Conservation (phyloP, 257 asterid species). For the Misopates orontium region DNA sequence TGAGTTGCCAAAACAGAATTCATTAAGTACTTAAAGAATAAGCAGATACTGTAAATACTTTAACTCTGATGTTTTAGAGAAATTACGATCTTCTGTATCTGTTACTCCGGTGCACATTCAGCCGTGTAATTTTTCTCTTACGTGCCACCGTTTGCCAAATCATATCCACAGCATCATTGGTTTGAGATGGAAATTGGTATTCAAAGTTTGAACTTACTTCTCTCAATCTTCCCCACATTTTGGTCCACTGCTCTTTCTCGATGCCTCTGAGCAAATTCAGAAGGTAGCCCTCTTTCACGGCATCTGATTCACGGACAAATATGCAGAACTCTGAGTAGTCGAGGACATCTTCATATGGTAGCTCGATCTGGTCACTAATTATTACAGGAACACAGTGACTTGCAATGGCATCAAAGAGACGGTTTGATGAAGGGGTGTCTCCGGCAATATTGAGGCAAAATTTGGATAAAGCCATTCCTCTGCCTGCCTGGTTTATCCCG, state of each 20-base stretch:
- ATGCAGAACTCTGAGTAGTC: conserved; percentile 75
- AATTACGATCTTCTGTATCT: conserved; percentile 51
- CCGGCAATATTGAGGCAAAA: conserved; percentile 86
- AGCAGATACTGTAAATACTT: background rate
- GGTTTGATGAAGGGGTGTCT: conserved; percentile 90
- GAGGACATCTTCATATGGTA: conserved; percentile 73
- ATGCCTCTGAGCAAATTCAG: conserved; percentile 65
- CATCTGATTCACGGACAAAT: conserved; percentile 57
- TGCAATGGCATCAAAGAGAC: conserved; percentile 84
- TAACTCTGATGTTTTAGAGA: conserved; percentile 12
- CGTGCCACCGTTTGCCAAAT: conserved; percentile 75
- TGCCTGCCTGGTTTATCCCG: conserved; percentile 56
- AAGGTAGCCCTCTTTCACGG: conserved; percentile 64
- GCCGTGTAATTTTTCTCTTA: conserved; percentile 41
- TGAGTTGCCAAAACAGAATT: background rate
- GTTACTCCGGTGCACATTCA: conserved; percentile 53
- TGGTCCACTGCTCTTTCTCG: conserved; percentile 51
- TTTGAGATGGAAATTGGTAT: conserved; percentile 64
- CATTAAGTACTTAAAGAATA: no score
- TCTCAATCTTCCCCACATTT: conserved; percentile 76
- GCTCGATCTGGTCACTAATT: conserved; percentile 83
- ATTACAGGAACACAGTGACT: conserved; percentile 87
- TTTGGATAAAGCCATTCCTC: conserved; percentile 78
- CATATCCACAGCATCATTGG: conserved; percentile 84
- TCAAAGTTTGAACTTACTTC: conserved; percentile 48